Evolutionary conservation across 768 basidiomycete species (phyloP), one percentile per base, ranked within the genome.

Genomic region (Lentinula edodes): DNA sequence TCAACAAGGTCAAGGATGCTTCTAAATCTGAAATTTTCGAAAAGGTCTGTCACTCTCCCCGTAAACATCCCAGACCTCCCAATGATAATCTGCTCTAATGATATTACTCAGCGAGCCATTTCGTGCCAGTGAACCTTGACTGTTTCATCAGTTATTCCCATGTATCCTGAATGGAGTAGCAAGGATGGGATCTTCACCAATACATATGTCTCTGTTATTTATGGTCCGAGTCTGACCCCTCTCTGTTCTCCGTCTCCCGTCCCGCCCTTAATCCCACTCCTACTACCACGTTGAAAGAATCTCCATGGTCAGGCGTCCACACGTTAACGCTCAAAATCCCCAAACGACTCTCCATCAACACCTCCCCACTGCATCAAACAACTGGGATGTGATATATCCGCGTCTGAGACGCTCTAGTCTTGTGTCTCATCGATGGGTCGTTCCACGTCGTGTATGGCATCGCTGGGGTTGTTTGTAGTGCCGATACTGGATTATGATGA

Each of bases 371-470:
- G 39, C 78, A 82, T 58, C 81, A 80, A 4, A 75, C 84, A 18
- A 81, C 87, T 12, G 90, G 91, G 0, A 69, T 90, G 36, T 69
- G 76, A 16, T 89, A 90, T 69, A 65, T 81, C 16, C 70, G 64
- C 3, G 69, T 72, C 16, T 72, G 73, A 36, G 90, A 92, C 67
- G 63, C 73, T 0, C 74, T 90, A 36, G 60, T 90, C 18, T 63
- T 91, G 41, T 76, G 84, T 5, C 76, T 92, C 16, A 78, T 80
- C 41, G 91, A 93, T 65, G 91, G 91, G 0, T 86, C 88, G 9
- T 79, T 90, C 66, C 85, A 89, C 67, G 80, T 80, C 54, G 69
- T 91, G 59, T 78, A 83, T 65, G 71, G 76, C 57, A 20, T 91
- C 34, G 80, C 82, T 23, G 45, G 58, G 9, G 64, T 62, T 6